phyloP scores from a whole-genome alignment of 768 basidiomycete genomes.

The Pulveroboletus frians region DNA sequence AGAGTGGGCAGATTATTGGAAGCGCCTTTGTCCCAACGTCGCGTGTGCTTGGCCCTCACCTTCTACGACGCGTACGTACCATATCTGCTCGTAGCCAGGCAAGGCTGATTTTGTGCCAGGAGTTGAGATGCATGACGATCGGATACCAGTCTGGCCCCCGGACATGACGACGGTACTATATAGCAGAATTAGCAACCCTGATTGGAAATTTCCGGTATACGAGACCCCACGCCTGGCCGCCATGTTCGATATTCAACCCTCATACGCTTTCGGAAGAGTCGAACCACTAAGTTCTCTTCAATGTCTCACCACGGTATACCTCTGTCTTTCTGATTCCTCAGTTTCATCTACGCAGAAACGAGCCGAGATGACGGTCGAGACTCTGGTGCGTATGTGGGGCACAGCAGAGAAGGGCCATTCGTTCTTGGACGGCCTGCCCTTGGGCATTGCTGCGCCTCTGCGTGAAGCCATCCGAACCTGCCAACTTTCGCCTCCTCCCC shows the following conservation, averaged over 20 bases:
- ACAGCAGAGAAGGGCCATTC: conserved; percentile 39
- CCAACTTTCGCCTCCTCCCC: conserved; percentile 67
- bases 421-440: conserved; percentile 52
- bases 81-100: background rate
- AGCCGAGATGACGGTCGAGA: conserved; percentile 58
- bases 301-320: conserved; percentile 53
- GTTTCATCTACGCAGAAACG: conserved; percentile 52
- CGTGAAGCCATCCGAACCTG: conserved; percentile 82
- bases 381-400: conserved; percentile 43
- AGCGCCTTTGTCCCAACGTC: conserved; percentile 65
- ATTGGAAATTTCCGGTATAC: conserved; percentile 53
- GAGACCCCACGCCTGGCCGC: conserved; percentile 43
- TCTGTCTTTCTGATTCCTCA: conserved; percentile 51
- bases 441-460: conserved; percentile 73
- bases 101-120: conserved; percentile 28
- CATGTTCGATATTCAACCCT: conserved; percentile 46
- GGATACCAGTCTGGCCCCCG: conserved; percentile 71
- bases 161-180: conserved; percentile 68
- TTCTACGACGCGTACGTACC: conserved; percentile 25
- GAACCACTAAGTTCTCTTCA: conserved; percentile 55
- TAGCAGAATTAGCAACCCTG: conserved; percentile 54
- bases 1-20: conserved; percentile 95
- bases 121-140: conserved; percentile 53
- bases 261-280: conserved; percentile 56
- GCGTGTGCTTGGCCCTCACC: conserved; percentile 56